Evolutionary conservation across 768 basidiomycete species (phyloP).

Genomic region (Tremella yokohamensis): DNA sequence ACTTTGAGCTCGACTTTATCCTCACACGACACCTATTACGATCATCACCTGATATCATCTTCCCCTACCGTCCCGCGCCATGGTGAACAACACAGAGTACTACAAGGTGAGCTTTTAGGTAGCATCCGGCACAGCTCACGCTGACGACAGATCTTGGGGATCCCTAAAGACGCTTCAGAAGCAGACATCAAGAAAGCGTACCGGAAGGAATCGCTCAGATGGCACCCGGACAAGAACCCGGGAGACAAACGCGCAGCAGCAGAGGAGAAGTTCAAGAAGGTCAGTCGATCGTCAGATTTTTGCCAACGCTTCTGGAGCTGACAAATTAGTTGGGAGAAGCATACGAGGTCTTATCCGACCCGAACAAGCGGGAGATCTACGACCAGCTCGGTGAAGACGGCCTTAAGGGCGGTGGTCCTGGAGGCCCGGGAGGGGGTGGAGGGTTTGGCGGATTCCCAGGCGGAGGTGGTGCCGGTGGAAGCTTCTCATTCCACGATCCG

Average conservation of each 20-base stretch:
- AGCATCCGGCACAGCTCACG: slow-evolving; percentile 7
- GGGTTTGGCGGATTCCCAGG: slow-evolving; percentile 54
- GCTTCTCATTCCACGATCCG: slow-evolving; percentile 66
- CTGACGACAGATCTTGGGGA: slow-evolving; percentile 58
- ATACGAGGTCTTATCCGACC: slow-evolving; percentile 87
- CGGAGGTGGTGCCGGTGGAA: slow-evolving; percentile 48
- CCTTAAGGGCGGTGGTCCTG: slow-evolving; percentile 64
- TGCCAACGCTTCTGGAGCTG: slow-evolving; percentile 1
- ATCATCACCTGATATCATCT: not conserved
- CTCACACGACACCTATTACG: not conserved
- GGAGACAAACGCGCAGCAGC: slow-evolving; percentile 74
- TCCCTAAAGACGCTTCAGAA: slow-evolving; percentile 64
- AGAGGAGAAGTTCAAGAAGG: slow-evolving; percentile 87
- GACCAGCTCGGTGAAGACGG: slow-evolving; percentile 96
- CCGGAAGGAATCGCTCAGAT: slow-evolving; percentile 59
- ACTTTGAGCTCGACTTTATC: too few relatives aligned
- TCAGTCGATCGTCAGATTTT: slow-evolving; percentile 37
- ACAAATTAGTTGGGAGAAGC: slow-evolving; percentile 75
- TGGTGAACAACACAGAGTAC: slow-evolving; percentile 63
- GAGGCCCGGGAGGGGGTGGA: slow-evolving; percentile 46
- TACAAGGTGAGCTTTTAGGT: slow-evolving; percentile 58
- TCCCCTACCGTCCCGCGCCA: slow-evolving; percentile 6
- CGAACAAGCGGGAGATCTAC: slow-evolving; percentile 56
- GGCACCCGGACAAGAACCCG: slow-evolving; percentile 59
- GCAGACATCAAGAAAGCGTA: slow-evolving; percentile 87